Evolutionary conservation across 1,284 basidiomycete species (phyloP).

Genomic region (Schizophyllum commune): DNA sequence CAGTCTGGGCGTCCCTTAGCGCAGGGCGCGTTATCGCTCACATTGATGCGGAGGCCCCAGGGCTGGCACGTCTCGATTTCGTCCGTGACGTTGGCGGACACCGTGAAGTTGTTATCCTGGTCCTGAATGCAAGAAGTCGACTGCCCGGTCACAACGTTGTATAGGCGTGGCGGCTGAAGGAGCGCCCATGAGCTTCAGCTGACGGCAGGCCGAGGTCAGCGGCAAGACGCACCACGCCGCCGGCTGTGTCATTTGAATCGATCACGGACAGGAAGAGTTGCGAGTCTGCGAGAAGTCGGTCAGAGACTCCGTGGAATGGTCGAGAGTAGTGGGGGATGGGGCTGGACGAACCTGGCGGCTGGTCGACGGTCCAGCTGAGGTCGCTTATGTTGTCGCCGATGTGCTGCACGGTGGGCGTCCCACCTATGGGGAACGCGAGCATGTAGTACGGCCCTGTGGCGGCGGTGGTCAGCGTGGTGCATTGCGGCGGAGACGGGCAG

Average conservation of each 20-base stretch:
- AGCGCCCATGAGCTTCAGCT: conserved; percentile 5
- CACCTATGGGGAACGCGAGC: conserved; percentile 22
- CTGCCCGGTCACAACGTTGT: conserved; percentile 11
- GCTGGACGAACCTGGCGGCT: conserved; percentile 20
- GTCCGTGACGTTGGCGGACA: conserved; percentile 26
- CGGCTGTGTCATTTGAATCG: conserved; percentile 23
- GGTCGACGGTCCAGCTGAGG: conserved; percentile 25
- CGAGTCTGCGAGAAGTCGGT: conserved; percentile 16
- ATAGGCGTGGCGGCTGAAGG: conserved; percentile 1
- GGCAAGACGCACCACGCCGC: conserved; percentile 17
- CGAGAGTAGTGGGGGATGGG: background rate
- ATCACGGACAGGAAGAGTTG: conserved; percentile 22
- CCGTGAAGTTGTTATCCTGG: conserved; percentile 15
- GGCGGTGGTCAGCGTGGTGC: too few species aligned
- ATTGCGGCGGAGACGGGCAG: too few species aligned
- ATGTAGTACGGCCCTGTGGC: conserved; percentile 24
- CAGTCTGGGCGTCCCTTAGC: too few species aligned
- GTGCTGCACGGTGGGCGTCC: conserved; percentile 19
- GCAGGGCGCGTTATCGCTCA: too few species aligned
- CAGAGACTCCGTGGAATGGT: background rate
- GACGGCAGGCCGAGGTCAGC: conserved; percentile 20
- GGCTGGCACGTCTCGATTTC: conserved; percentile 26
- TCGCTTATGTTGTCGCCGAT: conserved; percentile 22
- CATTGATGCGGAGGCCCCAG: conserved; percentile 24
- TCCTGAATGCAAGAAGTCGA: conserved; percentile 22